Percentiles rank a stretch among this genome's conserved stretches.
Evolutionary conservation across 1,139 yeast genomes (phyloP).

Genomic region (Yamadazyma buinensis): DNA sequence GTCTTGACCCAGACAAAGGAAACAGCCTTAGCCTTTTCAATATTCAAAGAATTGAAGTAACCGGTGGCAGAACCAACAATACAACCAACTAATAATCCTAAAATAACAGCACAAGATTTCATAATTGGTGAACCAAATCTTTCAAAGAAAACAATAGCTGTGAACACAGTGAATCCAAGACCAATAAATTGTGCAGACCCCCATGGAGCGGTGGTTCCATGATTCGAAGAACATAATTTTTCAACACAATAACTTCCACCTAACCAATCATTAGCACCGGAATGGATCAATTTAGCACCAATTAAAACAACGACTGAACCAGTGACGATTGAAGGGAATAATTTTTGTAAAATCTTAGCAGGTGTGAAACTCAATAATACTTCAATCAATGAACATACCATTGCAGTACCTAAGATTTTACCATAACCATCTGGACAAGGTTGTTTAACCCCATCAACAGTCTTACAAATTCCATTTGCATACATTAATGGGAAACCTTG

Average conservation of each 20-base stretch:
- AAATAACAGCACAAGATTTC: slow-evolving; percentile 85
- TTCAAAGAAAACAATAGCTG: slow-evolving; percentile 66
- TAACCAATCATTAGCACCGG: slow-evolving; percentile 77
- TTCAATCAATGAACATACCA: slow-evolving; percentile 71
- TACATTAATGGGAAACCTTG: slow-evolving; percentile 80
- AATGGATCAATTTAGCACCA: slow-evolving; percentile 59
- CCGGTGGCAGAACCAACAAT: slow-evolving; percentile 88
- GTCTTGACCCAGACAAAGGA: slow-evolving; percentile 85
- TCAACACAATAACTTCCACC: slow-evolving; percentile 74
- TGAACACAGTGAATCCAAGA: slow-evolving; percentile 73
- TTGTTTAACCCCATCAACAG: slow-evolving; percentile 52
- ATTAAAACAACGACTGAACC: slow-evolving; percentile 84
- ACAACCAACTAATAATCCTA: slow-evolving; percentile 79
- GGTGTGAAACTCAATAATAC: slow-evolving; percentile 69
- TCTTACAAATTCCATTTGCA: slow-evolving; percentile 61
- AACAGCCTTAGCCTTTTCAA: slow-evolving; percentile 68
- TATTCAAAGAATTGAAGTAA: slow-evolving; percentile 53
- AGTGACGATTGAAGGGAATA: slow-evolving; percentile 83
- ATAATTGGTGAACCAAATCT: slow-evolving; percentile 86
- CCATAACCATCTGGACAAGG: slow-evolving; percentile 90
- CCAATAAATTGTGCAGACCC: slow-evolving; percentile 84
- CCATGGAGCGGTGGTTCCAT: slow-evolving; percentile 45
- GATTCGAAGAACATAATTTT: slow-evolving; percentile 17
- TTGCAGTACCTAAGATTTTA: slow-evolving; percentile 68
- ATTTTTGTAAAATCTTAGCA: slow-evolving; percentile 55